A percentile compares a stretch with the other conserved stretches of the same genome.
Evolutionary conservation across 2,329 filamentous ascomycete species (phyloP).

Genomic region (Fusarium nelsonii): DNA sequence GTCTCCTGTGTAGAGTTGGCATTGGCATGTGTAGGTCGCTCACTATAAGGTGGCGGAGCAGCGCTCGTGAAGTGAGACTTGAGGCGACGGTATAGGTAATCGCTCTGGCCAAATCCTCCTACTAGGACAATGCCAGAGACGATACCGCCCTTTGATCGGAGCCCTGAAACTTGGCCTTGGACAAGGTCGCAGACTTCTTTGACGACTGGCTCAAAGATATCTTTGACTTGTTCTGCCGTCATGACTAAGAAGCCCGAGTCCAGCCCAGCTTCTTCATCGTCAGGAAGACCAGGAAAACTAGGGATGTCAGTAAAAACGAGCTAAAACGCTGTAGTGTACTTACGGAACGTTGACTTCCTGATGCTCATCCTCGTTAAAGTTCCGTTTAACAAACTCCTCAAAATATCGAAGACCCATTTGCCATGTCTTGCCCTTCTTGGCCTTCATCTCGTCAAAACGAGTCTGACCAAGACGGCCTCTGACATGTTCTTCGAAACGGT

Average conservation of each 20-base stretch:
- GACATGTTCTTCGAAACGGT: slow-evolving; percentile 83
- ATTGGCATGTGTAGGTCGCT: slow-evolving; percentile 75
- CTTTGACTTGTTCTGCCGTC: slow-evolving; percentile 75
- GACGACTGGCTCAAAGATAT: slow-evolving; percentile 81
- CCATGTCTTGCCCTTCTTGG: slow-evolving; percentile 83
- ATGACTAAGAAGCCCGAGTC: slow-evolving; percentile 83
- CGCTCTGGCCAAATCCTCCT: slow-evolving; percentile 83
- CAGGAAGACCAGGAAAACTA: slow-evolving; percentile 78
- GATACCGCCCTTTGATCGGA: slow-evolving; percentile 70
- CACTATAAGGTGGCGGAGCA: slow-evolving; percentile 73
- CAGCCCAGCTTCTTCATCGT: slow-evolving; percentile 79
- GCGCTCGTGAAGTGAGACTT: slow-evolving; percentile 75
- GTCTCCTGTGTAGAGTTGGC: slow-evolving; percentile 60
- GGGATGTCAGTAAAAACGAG: slow-evolving; percentile 5
- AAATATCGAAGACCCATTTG: slow-evolving; percentile 83
- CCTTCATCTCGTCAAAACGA: slow-evolving; percentile 79
- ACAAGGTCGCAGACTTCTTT: slow-evolving; percentile 77
- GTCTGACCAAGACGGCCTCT: slow-evolving; percentile 73
- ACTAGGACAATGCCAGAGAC: slow-evolving; percentile 84
- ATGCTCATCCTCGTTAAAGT: slow-evolving; percentile 83
- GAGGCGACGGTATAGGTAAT: slow-evolving; percentile 79
- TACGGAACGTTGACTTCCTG: slow-evolving; percentile 81
- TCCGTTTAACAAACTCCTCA: slow-evolving; percentile 86
- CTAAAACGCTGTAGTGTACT: slow-evolving; percentile 43
- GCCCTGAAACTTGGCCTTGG: slow-evolving; percentile 73